phyloP scores from a whole-genome alignment of 1,284 basidiomycete species.

The Ganoderma boninense region DNA sequence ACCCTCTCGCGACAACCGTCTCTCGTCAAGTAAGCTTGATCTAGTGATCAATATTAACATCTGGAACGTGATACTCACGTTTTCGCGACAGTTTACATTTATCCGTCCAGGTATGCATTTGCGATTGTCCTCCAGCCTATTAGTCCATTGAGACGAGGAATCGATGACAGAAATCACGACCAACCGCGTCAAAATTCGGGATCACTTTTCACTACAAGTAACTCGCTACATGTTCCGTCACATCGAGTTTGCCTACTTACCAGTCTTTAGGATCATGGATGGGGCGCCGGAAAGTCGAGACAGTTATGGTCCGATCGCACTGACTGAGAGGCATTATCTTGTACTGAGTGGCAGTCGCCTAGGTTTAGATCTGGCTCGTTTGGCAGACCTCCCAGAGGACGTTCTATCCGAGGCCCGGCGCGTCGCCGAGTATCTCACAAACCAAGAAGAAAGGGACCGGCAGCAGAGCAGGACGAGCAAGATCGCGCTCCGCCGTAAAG shows the following conservation, averaged over 20 bases:
- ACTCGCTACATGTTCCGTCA: background rate
- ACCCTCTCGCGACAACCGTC: conserved; percentile 77
- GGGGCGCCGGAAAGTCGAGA: conserved; percentile 63
- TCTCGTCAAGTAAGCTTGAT: conserved; percentile 70
- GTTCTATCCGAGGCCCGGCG: conserved; percentile 69
- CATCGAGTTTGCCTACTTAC: background rate
- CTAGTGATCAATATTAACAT: background rate
- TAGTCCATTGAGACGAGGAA: background rate
- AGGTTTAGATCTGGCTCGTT: conserved; percentile 86
- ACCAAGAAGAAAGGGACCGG: conserved; percentile 65
- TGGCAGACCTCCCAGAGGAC: conserved; percentile 81
- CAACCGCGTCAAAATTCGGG: conserved; percentile 64
- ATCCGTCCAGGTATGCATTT: conserved; percentile 60
- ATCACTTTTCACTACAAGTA: conserved; percentile 86
- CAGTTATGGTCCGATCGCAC: conserved; percentile 65
- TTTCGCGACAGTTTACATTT: conserved; percentile 74
- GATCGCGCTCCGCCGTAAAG: conserved; percentile 68
- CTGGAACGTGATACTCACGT: no score
- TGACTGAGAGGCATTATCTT: background rate
- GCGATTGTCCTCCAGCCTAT: background rate
- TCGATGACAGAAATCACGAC: conserved; percentile 55
- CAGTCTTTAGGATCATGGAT: conserved; percentile 65
- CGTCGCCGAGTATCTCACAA: conserved; percentile 67
- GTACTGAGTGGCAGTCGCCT: background rate
- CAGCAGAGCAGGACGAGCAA: conserved; percentile 68